Evolutionary conservation across 129 eudicot species (phyloP).

Genomic region (Sambucus nigra): DNA sequence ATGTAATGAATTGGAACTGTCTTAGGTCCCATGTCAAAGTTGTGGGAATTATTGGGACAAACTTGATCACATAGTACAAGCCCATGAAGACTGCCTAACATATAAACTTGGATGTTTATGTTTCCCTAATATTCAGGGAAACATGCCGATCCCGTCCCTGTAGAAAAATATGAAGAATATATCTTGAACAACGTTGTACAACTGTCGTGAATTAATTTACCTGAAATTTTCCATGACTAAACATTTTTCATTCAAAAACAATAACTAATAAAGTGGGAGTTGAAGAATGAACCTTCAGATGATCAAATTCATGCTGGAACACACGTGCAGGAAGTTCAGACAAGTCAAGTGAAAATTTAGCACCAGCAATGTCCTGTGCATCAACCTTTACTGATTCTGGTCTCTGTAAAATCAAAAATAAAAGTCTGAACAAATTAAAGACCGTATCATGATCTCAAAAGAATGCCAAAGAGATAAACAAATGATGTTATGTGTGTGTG

Average conservation of each 20-base stretch:
- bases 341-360: slow-evolving; percentile 50
- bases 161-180: too few relatives aligned
- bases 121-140: too few relatives aligned
- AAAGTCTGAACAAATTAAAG: not conserved
- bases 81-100: not conserved
- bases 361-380: slow-evolving; percentile 78
- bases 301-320: slow-evolving; percentile 96
- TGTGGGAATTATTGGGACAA: not conserved
- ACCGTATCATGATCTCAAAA: not conserved
- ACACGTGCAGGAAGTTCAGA: slow-evolving; percentile 84
- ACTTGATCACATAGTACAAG: not conserved
- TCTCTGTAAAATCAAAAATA: slow-evolving; percentile 46
- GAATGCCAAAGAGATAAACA: too few relatives aligned
- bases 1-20: not conserved
- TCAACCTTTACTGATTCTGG: slow-evolving; percentile 85
- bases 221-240: not conserved
- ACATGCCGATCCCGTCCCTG: not conserved
- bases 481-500: too few relatives aligned
- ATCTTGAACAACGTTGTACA: not conserved
- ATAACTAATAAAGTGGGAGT: not conserved
- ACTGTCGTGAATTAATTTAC: not conserved
- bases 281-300: slow-evolving; percentile 60
- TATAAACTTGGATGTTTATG: too few relatives aligned
- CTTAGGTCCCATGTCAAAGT: not conserved
- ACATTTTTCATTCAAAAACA: not conserved